Conservation (phyloP, 192 early-diverging fungal genomes). For the Coemansia sp. region DNA sequence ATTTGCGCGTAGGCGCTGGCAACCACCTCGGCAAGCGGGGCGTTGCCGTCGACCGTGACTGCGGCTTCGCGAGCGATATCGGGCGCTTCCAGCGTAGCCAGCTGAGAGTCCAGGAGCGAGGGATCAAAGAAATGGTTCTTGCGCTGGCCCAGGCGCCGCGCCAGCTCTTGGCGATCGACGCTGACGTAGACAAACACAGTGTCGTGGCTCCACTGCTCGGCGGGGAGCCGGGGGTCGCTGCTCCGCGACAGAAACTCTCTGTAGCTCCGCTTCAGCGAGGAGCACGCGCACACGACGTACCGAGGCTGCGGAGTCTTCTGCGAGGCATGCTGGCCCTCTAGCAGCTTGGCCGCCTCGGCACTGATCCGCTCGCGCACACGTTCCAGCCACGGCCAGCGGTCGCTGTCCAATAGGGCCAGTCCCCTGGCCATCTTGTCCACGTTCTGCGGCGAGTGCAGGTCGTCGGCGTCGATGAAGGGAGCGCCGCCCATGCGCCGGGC, state of each 20-base stretch:
- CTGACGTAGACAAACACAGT: constrained; percentile 56
- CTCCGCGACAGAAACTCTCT: constrained; percentile 54
- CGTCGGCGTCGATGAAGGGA: constrained; percentile 60
- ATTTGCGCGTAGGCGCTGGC: constrained; percentile 11
- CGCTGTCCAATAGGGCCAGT: constrained; percentile 54
- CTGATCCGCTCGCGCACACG: constrained; percentile 44
- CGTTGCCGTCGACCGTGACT: constrained; percentile 21
- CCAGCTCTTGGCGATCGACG: constrained; percentile 47
- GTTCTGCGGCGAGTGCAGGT: constrained; percentile 54
- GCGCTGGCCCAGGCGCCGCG: constrained; percentile 45
- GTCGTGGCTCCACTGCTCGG: constrained; percentile 17
- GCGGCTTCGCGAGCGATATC: constrained; percentile 28
- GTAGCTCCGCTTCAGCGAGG: constrained; percentile 56
- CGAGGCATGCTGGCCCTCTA: constrained; percentile 5
- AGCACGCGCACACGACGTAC: constrained; percentile 60
- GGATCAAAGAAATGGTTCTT: constrained; percentile 53
- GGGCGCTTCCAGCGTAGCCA: constrained; percentile 54
- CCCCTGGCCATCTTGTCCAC: constrained; percentile 62
- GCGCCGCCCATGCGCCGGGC: constrained; percentile 39
- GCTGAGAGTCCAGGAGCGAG: constrained; percentile 55
- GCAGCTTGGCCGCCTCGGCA: constrained; percentile 11
- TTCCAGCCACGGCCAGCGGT: constrained; percentile 62
- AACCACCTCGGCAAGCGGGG: constrained; percentile 7
- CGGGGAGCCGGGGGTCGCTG: too few species aligned
- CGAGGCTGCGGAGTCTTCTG: neutral